Percentiles rank a stretch among this genome's conserved stretches.
These are phyloP conservation scores for Nadsonia fulvescens DNA, from an alignment of 805 yeast genomes.

Conservation along the genomic window DNA sequence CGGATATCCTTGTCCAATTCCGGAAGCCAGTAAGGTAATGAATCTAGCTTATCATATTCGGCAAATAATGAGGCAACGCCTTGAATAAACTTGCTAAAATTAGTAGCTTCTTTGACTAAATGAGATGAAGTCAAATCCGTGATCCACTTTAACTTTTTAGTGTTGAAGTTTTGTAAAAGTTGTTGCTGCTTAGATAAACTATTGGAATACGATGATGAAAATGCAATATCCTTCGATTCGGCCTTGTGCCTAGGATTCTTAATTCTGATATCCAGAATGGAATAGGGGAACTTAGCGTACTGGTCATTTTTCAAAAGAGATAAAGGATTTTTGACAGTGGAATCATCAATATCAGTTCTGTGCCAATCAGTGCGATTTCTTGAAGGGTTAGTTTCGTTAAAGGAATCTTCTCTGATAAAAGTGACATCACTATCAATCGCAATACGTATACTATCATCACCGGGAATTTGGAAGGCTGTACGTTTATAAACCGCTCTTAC, in stretches of 20 bases:
- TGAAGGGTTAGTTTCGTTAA: conserved; percentile 70
- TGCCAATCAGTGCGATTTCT: conserved; percentile 87
- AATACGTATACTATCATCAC: conserved; percentile 82
- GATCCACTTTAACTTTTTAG: conserved; percentile 37
- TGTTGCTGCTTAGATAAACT: too few species aligned
- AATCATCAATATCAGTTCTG: conserved; percentile 68
- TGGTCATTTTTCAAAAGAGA: conserved; percentile 73
- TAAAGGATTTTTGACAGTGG: conserved; percentile 49
- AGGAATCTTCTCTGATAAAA: conserved; percentile 79
- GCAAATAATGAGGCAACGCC: conserved; percentile 78
- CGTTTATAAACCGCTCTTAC: conserved; percentile 75
- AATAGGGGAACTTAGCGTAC: conserved; percentile 53
- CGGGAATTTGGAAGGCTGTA: conserved; percentile 96
- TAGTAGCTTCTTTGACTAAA: conserved; percentile 83
- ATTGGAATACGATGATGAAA: conserved; percentile 10
- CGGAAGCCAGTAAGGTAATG: conserved; percentile 87
- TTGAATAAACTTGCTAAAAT: conserved; percentile 81
- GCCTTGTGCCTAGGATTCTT: conserved; percentile 25
- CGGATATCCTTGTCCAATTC: conserved; percentile 69
- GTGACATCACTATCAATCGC: conserved; percentile 77
- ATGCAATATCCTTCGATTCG: conserved; percentile 14
- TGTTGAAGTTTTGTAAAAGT: too few species aligned
- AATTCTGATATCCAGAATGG: conserved; percentile 71
- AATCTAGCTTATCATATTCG: conserved; percentile 80
- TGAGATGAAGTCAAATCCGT: conserved; percentile 70